Base-by-base conservation (phyloP, 2,329 filamentous ascomycete species). In the Colletotrichum sojae region DNA sequence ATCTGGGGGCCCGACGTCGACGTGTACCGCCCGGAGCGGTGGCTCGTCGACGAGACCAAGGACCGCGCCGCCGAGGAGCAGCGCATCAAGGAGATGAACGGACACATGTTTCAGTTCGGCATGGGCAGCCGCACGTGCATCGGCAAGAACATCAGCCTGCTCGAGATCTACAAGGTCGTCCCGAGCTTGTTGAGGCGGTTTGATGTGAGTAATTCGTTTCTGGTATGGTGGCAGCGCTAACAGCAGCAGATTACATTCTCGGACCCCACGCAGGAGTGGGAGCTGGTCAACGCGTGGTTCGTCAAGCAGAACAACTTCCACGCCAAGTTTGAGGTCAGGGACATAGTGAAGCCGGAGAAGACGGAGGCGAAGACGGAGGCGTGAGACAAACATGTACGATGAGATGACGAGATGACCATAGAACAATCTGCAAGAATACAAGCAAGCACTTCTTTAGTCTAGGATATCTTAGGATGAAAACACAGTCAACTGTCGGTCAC, bases 71-170 rank as follows among this genome's bases (percentile, higher is more conserved):
- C 73, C 0, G 84, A 85, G 54, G 85, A 89, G 27, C 83, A 84
- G 67, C 83, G 88, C 71, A 81, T 92, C 53, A 87, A 85, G 78
- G 86, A 89, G 76, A 92, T 92, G 91, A 89, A 89, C 73, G 88
- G 87, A 1, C 85, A 84, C n/a, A 90, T 92, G 89, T 84, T 92
- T 76, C 90, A 93, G 73, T 94, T 94, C 77, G 91, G 91, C 1
- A 91, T 91, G 79, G 91, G 91, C 0, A 86, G 88, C 12, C 81
- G 91, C 73, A 93, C 91, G 2, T 94, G 91, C 73, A 92, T 84
- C 80, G 92, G 92, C 52, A 90, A 89, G 84, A 90, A 90, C 69
- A 90, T 90, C 55, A 88, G 86, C 69, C 72, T 90, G 74, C 72
- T 90, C 73, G 88, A 90, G 82, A 89, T 90, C 66, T 90, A 90